Evolutionary conservation across 176 grass and related monocot species (phyloP).

Genomic region (Urochloa ruziziensis): DNA sequence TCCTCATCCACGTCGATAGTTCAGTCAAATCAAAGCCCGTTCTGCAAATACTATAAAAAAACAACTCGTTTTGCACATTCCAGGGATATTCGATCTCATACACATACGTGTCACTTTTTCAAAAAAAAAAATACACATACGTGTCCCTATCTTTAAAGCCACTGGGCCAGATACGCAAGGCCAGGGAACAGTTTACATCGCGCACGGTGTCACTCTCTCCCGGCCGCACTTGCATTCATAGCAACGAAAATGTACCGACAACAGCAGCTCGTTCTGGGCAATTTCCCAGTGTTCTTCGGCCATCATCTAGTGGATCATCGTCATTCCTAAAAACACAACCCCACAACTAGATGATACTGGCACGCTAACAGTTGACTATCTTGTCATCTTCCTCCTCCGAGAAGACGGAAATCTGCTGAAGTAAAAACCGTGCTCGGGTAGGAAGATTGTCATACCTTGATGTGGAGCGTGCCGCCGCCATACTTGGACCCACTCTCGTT

Average conservation of each 20-base stretch:
- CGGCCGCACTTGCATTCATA: not conserved
- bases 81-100: not conserved
- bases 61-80: not conserved
- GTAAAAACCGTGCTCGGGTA: not conserved
- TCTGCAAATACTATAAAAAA: not conserved
- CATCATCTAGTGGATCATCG: too few species aligned
- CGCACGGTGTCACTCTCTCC: not conserved
- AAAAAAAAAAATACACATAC: too few species aligned
- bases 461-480: slow-evolving; percentile 60
- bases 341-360: not conserved
- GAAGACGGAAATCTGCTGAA: not conserved
- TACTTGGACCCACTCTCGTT: slow-evolving; percentile 52
- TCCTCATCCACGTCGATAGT: not conserved
- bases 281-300: not conserved
- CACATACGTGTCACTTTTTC: too few species aligned
- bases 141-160: not conserved
- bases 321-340: too few species aligned
- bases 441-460: slow-evolving; percentile 65
- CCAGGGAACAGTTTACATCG: not conserved
- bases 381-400: not conserved
- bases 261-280: not conserved
- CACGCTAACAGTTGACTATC: not conserved
- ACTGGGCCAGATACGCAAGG: not conserved
- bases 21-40: not conserved
- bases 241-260: not conserved